phyloP scores from a whole-genome alignment of 768 basidiomycete genomes.

The Russula dissimulans region DNA sequence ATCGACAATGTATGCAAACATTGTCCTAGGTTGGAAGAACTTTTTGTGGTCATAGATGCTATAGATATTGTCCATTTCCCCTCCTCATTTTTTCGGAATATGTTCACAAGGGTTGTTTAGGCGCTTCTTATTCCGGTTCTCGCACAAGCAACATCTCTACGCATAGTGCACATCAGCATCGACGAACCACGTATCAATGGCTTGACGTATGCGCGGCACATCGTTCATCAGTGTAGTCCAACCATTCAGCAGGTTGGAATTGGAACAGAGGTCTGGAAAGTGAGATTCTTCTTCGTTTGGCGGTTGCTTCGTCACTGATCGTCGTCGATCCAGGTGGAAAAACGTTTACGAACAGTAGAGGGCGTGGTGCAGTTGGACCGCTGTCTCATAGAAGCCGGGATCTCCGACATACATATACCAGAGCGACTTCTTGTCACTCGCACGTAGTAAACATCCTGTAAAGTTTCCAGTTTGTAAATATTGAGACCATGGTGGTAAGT shows the following conservation, averaged over 20 bases:
- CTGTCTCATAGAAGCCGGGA: background rate
- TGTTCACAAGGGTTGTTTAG: conserved; percentile 23
- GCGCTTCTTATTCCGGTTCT: conserved; percentile 35
- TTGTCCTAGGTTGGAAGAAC: conserved; percentile 47
- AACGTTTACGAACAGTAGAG: background rate
- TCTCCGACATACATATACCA: conserved; percentile 9
- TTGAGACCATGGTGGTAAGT: no score
- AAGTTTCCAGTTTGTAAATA: background rate
- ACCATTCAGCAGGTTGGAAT: conserved; percentile 56
- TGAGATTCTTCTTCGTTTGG: conserved; percentile 24
- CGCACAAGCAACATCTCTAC: conserved; percentile 37
- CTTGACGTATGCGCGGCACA: conserved; percentile 24
- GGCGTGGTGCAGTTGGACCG: background rate
- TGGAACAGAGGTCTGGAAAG: conserved; percentile 64
- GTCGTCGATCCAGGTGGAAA: conserved; percentile 7
- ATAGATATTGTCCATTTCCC: conserved; percentile 35
- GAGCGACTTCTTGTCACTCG: conserved; percentile 6
- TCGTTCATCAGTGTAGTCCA: conserved; percentile 42
- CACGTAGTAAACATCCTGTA: background rate
- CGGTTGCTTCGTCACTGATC: background rate
- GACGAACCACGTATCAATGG: conserved; percentile 11
- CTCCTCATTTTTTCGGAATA: background rate
- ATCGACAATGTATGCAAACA: conserved; percentile 45
- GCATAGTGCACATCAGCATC: conserved; percentile 56
- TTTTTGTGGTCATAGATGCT: conserved; percentile 52